Base-by-base conservation (phyloP, 192 early-diverging fungal species). In the Rhizophlyctis rosea region DNA sequence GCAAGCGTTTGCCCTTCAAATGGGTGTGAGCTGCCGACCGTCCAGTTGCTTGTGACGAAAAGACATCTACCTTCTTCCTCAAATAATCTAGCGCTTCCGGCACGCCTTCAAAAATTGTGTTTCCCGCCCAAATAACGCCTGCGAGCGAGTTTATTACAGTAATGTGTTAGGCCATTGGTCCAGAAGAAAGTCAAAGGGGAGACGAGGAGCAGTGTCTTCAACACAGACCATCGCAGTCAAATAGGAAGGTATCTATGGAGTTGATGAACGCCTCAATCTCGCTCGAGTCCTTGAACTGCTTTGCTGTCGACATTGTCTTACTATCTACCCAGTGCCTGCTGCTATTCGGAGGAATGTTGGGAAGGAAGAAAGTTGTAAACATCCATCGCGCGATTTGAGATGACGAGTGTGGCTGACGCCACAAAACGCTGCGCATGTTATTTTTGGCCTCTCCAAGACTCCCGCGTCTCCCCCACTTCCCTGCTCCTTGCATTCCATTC, bases 171-270 rank as follows among this genome's bases (percentile, higher is more conserved):
- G 54, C 36, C 11, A 28, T 18, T 13, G 21, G 2, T 1, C 16
- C 23, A 60, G 57, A 28, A 3, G 62, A 62, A n/a, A 27, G 30
- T 16, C 34, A 53, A 34, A 25, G 34, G 47, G 54, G 32, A 24
- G 1, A 29, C 25, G 21, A 32, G 9, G 39, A 57, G 14, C 63
- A 24, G 2, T 34, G 52, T 55, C 24, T 21, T 53, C n/a, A n/a
- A n/a, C n/a, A n/a, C n/a, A 28, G 18, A 87, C 95, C 96, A 78
- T 99, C 96, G 77, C 93, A 96, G 77, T 99, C 96, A 47, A 99
- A 87, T 53, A 99, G 73, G 62, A 96, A 98, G 16, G 91, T 99
- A 70, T 99, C 95, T 59, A 83, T 87, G 39, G 74, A 73, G 67
- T 91, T 89, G 31, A 96, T 52, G 65, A 89, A 93, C 3, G 57